Evolutionary conservation across 768 basidiomycete genomes (phyloP).

Genomic region (Xanthoconium purpureum): DNA sequence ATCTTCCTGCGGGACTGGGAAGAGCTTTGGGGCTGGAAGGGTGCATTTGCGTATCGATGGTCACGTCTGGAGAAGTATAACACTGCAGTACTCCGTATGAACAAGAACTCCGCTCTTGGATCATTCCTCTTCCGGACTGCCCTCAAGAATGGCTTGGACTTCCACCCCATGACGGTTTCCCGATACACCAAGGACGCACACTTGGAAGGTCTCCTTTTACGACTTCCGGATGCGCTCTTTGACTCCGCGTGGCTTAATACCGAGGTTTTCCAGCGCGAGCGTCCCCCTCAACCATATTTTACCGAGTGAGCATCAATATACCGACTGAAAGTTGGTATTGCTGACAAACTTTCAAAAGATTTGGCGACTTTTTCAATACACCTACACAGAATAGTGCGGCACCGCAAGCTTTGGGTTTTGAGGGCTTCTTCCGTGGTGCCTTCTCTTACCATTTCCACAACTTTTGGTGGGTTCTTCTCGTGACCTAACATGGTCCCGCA

Average conservation of each 20-base stretch:
- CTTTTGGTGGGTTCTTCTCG: conserved; percentile 60
- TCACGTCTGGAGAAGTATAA: conserved; percentile 90
- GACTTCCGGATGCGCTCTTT: conserved; percentile 92
- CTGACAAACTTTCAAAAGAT: conserved; percentile 43
- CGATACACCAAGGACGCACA: conserved; percentile 88
- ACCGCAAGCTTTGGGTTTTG: conserved; percentile 85
- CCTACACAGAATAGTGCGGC: conserved; percentile 70
- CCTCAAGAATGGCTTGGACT: conserved; percentile 89
- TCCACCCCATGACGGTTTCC: conserved; percentile 95
- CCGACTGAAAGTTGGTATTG: neutral
- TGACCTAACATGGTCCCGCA: neutral
- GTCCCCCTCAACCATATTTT: conserved; percentile 94
- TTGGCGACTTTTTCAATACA: conserved; percentile 86
- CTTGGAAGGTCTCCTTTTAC: conserved; percentile 76
- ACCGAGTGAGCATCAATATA: conserved; percentile 53
- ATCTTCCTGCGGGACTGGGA: conserved; percentile 97
- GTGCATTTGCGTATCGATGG: conserved; percentile 97
- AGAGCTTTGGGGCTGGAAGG: conserved; percentile 95
- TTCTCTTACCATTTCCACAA: conserved; percentile 98
- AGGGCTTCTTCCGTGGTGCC: conserved; percentile 94
- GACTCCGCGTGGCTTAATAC: conserved; percentile 97
- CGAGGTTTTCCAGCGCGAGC: conserved; percentile 85
- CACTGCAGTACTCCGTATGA: conserved; percentile 92
- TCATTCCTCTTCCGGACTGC: conserved; percentile 94
- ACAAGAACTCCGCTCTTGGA: conserved; percentile 88